These are phyloP conservation scores for Neurospora tetrasperma DNA, from an alignment of 495 filamentous ascomycete species.

Conservation along the genomic window DNA sequence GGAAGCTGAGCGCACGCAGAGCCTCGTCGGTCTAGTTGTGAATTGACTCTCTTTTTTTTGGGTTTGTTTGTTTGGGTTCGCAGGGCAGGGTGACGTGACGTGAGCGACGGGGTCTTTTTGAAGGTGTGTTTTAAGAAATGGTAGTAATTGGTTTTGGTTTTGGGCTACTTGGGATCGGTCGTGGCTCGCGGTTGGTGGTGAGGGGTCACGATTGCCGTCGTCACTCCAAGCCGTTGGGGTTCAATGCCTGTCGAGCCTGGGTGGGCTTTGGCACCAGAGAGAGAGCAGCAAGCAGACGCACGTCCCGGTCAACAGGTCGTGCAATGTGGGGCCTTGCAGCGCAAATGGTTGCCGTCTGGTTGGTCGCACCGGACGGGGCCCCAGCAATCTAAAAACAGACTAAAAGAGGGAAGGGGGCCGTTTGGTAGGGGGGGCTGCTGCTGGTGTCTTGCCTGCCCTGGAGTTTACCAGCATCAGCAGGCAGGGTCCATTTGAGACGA, in stretches of 20 bases:
- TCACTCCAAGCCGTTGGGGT: conserved; percentile 1
- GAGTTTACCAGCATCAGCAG: background rate
- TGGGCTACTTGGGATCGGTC: background rate
- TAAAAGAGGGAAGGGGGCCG: conserved; percentile 7
- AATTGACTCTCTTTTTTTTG: background rate
- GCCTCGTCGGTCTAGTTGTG: background rate
- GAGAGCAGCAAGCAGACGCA: background rate
- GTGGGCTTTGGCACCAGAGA: conserved; percentile 3
- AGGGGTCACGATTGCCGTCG: conserved; percentile 15
- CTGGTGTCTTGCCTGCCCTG: background rate
- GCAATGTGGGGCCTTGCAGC: conserved; percentile 5
- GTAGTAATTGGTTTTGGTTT: background rate
- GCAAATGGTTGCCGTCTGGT: conserved; percentile 15
- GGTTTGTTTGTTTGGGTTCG: background rate
- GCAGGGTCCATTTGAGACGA: background rate
- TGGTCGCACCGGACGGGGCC: conserved; percentile 12
- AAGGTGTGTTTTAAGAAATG: background rate
- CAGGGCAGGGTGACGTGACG: conserved; percentile 1
- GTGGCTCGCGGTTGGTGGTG: conserved; percentile 6
- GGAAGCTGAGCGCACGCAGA: background rate
- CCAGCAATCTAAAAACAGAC: conserved; percentile 21
- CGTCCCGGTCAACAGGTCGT: conserved; percentile 2
- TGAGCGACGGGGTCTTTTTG: conserved; percentile 5
- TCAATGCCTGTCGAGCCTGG: background rate
- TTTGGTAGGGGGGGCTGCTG: background rate